These are phyloP conservation scores for Albophoma yamanashiensis DNA, from an alignment of 2,329 filamentous ascomycete species.

Conservation along the genomic window DNA sequence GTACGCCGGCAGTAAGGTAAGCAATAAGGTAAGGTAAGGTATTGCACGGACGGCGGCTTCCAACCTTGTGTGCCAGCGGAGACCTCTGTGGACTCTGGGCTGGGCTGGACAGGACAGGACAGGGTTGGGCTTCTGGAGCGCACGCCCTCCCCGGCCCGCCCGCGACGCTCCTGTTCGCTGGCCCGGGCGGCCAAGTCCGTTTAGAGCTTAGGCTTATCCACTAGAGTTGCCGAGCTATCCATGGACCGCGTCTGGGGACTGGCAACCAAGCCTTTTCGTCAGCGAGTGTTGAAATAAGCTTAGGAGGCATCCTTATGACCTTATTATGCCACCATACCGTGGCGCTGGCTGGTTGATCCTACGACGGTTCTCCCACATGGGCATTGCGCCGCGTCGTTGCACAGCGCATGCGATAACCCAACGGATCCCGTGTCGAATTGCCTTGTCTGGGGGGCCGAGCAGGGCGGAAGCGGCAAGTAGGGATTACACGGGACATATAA, in stretches of 20 bases:
- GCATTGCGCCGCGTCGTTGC: not conserved
- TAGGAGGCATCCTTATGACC: slow-evolving; percentile 5
- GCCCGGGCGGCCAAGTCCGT: not conserved
- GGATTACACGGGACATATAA: not conserved
- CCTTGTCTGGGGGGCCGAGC: not conserved
- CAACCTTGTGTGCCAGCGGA: not conserved
- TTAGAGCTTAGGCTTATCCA: not conserved
- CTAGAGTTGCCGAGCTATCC: slow-evolving; percentile 6
- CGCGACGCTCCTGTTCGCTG: not conserved
- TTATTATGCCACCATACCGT: slow-evolving; percentile 1
- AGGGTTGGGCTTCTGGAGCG: not conserved
- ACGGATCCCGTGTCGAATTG: not conserved
- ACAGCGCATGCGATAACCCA: not conserved
- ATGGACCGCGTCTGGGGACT: slow-evolving; percentile 3
- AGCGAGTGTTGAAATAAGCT: slow-evolving; percentile 7
- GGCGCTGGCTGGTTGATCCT: not conserved
- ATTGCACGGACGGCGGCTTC: too few species aligned
- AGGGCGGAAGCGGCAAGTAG: not conserved
- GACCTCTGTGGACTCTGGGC: too few species aligned
- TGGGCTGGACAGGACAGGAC: not conserved
- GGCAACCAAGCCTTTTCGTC: slow-evolving; percentile 6
- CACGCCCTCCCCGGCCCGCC: not conserved
- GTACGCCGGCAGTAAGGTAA: too few species aligned
- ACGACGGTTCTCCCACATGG: not conserved
- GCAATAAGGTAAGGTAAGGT: too few species aligned